Evolutionary conservation across 2,329 filamentous ascomycete species (phyloP), one percentile per base, ranked within the genome.

Genomic region (Cytospora paraplurivora): DNA sequence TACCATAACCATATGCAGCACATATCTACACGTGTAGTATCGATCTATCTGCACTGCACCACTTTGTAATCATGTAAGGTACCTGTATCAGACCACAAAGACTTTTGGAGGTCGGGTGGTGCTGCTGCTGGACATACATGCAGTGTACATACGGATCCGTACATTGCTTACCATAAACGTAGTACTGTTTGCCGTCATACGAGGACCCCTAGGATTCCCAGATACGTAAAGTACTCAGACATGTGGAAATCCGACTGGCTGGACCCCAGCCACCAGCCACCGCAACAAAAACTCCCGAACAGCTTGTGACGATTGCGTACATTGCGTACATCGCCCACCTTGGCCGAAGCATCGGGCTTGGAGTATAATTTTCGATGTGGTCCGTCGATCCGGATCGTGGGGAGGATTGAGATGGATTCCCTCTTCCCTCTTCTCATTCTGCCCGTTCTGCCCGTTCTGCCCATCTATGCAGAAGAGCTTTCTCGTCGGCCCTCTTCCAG

Each of bases 231-330:
- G 56, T 33, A 27, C 51, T 44, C 56, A 51, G 59, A 61, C 59
- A 51, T 51, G 32, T 55, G 55, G 21, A 61, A 55, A 55, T 55
- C 59, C 59, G 38, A 27, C n/a, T 17, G 7, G 44, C 44, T 32
- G 51, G 32, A 50, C 32, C 51, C 59, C 59, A 61, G 59, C 59
- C 13, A 34, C 51, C 44, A 47, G 44, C 51, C 59, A 61, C 59
- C 59, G 19, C 51, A 61, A 61, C 38, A 41, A 33, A 27, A 32
- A 27, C 35, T 17, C 38, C 32, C 13, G 21, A 27, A 34, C 15
- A 17, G 32, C 47, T 41, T 49, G 59, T 61, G 59, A 61, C 51
- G 59, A 47, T 35, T 41, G 19, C 35, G 52, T 61, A 51, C 59
- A 61, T 49, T 27, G 27, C 27, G 27, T 27, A 27, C 27, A 27